Conservation (phyloP, 2,329 filamentous ascomycete species). For the Beauveria sp. region DNA sequence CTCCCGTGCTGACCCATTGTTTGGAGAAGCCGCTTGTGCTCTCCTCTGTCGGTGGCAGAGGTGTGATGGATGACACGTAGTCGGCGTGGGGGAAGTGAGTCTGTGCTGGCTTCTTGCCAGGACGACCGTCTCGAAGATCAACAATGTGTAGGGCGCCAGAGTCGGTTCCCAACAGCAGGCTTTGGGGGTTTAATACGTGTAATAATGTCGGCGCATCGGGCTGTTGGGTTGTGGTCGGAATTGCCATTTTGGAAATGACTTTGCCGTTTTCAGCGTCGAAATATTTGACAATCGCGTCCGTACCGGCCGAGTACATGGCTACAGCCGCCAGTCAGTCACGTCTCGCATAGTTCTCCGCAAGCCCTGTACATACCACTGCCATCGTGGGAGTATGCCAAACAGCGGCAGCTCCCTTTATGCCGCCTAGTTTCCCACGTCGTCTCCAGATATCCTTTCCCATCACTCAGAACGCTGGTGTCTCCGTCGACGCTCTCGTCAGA, state of each 20-base stretch:
- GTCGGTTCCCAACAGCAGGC: conserved; percentile 82
- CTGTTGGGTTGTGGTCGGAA: conserved; percentile 51
- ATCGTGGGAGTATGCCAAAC: conserved; percentile 69
- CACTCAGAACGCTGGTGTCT: conserved; percentile 42
- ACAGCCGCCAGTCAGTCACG: conserved; percentile 12
- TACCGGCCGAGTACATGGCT: conserved; percentile 59
- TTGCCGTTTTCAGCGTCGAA: conserved; percentile 52
- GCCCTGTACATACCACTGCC: conserved; percentile 54
- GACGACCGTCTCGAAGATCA: conserved; percentile 62
- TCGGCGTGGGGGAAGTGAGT: conserved; percentile 85
- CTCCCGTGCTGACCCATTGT: conserved; percentile 91
- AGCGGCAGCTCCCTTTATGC: conserved; percentile 90
- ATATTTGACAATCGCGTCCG: conserved; percentile 48
- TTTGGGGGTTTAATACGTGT: conserved; percentile 78
- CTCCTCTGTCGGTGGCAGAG: conserved; percentile 69
- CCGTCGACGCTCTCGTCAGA: conserved; percentile 43
- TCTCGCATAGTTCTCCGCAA: not conserved
- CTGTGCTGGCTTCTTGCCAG: conserved; percentile 60
- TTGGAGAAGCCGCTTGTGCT: conserved; percentile 86
- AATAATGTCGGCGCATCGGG: conserved; percentile 73
- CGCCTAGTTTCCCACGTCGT: conserved; percentile 79
- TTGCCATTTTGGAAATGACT: conserved; percentile 73
- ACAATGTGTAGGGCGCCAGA: conserved; percentile 82
- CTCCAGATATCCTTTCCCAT: conserved; percentile 69
- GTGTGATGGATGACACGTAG: conserved; percentile 82